Base-by-base conservation (phyloP, 1,284 basidiomycete species). In the Microbotryum scabiosae region DNA sequence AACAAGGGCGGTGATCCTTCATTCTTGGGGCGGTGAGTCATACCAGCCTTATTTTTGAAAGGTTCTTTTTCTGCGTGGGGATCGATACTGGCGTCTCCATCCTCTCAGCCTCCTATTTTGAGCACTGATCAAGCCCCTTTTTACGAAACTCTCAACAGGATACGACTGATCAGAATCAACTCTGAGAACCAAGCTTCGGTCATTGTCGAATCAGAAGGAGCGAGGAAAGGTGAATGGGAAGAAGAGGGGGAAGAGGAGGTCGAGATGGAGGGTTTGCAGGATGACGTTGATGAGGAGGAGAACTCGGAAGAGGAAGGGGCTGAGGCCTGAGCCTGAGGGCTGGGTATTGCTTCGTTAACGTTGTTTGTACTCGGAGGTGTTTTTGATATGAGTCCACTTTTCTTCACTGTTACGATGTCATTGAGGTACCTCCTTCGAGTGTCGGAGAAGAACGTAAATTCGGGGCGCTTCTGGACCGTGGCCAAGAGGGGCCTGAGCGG, bases 1-100 rank as follows among this genome's bases (percentile, higher is more conserved):
- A 36, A 50, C 2, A 66, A 66, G 36, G 67, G 67, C 10, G 67
- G 67, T 23, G 67, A 68, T 46, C 67, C 67, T 4, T 66, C 64
- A 3, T 68, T 62, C 64, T 53, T 68, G 14, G 64, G 64, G 2
- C 64, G 67, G 59, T 59, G 4, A 52, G 51, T 30, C 20, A 7
- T 51, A 20, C 7, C 20, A 4, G 8, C 18, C 9, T 3, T 1
- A 18, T 9, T 6, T 25, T 30, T 23, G 51, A 28, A 4, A 28
- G 47, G 16, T 49, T 49, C 46, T 14, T 12, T 1, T 16, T 30
- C 23, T 12, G 12, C 36, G 36, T 12, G 36, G 14, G 16, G 14
- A 18, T 41, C 36, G 3, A 41, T 41, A 2, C 12, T 12, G n/a
- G 30, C 20, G n/a, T 23, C 53, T 46, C 23, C 20, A 36, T 30